Conservation (phyloP, 2,329 filamentous ascomycete species). For the Fusarium liriodendri region DNA sequence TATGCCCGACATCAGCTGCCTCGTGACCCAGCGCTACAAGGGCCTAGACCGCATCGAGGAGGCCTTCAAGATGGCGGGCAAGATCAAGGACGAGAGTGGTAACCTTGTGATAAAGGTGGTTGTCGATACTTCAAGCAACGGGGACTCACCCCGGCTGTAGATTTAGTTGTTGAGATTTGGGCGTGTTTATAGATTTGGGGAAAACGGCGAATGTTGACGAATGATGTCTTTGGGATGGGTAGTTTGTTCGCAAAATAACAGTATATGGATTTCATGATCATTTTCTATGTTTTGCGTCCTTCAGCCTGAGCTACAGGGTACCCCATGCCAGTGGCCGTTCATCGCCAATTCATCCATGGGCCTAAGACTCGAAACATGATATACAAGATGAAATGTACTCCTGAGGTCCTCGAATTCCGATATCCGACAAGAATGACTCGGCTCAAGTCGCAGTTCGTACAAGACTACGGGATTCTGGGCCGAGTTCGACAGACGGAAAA, state of each 20-base stretch:
- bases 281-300: too few relatives aligned
- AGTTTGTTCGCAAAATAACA: constrained; percentile 4
- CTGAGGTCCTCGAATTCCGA: background rate
- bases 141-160: constrained; percentile 25
- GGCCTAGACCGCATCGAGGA: constrained; percentile 72
- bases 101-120: constrained; percentile 82
- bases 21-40: constrained; percentile 77
- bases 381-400: background rate
- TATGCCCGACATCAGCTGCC: constrained; percentile 72
- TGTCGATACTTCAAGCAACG: constrained; percentile 56
- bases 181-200: constrained; percentile 12
- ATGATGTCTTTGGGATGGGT: background rate
- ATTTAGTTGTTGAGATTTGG: background rate
- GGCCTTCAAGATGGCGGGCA: constrained; percentile 79
- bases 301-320: background rate
- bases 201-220: constrained; percentile 27
- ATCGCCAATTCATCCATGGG: background rate
- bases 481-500: background rate
- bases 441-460: background rate
- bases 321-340: background rate
- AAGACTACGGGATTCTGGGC: background rate
- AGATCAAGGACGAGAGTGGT: constrained; percentile 75
- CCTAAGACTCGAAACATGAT: too few relatives aligned
- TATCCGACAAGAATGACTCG: background rate
- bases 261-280: background rate